Base-by-base conservation (phyloP, 1,284 basidiomycete genomes). In the Moesziomyces antarcticus region DNA sequence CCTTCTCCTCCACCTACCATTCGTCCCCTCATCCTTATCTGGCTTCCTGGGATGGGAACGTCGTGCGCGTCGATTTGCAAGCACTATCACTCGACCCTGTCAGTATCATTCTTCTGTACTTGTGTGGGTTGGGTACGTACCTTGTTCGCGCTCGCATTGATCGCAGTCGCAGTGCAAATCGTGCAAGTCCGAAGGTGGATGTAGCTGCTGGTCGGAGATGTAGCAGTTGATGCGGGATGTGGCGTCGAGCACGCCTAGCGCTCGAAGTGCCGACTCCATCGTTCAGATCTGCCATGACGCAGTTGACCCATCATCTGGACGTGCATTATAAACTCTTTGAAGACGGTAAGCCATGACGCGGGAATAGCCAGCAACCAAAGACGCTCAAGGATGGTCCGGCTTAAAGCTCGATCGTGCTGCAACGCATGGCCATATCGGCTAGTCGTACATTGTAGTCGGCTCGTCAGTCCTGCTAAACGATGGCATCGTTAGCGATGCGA, bases 181-280 rank as follows among this genome's bases (percentile, higher is more conserved):
- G 22, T 68, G 65, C 10, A 33, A 18, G 11, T 16, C 5, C 6
- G 4, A 27, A 5, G 11, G 18, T 7, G 18, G 24, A 10, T 62
- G 46, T 16, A 33, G 25, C 4, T 24, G 37, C n/a, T 47, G 58
- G 4, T 35, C 24, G 1, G 42, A n/a, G 25, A 62, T 4, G 40
- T 40, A 68, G 7, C 35, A 42, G 13, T 37, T 35, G 6, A 68
- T 35, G 0, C 58, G 50, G 3, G 57, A 50, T 37, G n/a, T 50
- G 47, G 10, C 30, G 13, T 57, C 41, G 8, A 57, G 18, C 0
- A 20, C 25, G 11, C 58, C 65, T 0, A 68, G 47, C 22, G 37
- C 27, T n/a, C 25, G 24, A 20, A 68, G 48, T 20, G 65, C 65
- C n/a, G 51, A 50, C 41, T 61, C 35, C 65, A 68, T 40, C 2